phyloP scores from a whole-genome alignment of 164 flowering plant genomes.

The Cinnamomum chago region DNA sequence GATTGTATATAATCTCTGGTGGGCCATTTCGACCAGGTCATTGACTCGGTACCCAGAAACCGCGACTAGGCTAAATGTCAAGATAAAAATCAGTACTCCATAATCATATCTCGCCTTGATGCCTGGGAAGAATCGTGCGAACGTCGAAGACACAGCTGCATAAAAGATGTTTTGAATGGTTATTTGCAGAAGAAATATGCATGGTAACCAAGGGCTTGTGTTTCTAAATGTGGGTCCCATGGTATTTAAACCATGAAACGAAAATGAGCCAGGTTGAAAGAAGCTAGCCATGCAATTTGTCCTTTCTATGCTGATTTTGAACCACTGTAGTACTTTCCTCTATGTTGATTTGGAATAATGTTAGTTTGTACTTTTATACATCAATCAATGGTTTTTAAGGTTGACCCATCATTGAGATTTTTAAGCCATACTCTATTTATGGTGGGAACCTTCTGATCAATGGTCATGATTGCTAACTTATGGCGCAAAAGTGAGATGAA shows the following conservation, averaged over 20 bases:
- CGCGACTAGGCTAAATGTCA: constrained; percentile 70
- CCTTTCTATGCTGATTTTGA: too few species aligned
- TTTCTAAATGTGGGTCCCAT: background rate
- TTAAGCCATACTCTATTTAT: background rate
- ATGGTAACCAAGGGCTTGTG: background rate
- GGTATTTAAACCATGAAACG: too few species aligned
- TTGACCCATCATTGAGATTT: background rate
- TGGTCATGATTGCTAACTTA: background rate
- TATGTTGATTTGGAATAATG: too few species aligned
- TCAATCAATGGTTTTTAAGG: background rate
- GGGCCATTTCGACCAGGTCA: constrained; percentile 48
- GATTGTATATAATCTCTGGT: constrained; percentile 58
- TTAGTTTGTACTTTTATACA: too few species aligned
- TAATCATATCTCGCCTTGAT: constrained; percentile 76
- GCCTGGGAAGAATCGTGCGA: constrained; percentile 54
- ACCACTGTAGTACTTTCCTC: too few species aligned
- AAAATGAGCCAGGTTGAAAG: too few species aligned
- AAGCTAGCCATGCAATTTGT: too few species aligned
- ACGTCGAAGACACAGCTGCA: constrained; percentile 56
- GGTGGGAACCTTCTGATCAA: background rate
- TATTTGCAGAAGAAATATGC: background rate
- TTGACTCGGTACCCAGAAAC: constrained; percentile 66
- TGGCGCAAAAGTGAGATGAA: too few species aligned
- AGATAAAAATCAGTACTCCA: constrained; percentile 66
- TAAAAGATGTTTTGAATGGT: background rate